Evolutionary conservation across 2,329 filamentous ascomycete genomes (phyloP), one percentile per base, ranked within the genome.

Genomic region (Microascus cirrosus): DNA sequence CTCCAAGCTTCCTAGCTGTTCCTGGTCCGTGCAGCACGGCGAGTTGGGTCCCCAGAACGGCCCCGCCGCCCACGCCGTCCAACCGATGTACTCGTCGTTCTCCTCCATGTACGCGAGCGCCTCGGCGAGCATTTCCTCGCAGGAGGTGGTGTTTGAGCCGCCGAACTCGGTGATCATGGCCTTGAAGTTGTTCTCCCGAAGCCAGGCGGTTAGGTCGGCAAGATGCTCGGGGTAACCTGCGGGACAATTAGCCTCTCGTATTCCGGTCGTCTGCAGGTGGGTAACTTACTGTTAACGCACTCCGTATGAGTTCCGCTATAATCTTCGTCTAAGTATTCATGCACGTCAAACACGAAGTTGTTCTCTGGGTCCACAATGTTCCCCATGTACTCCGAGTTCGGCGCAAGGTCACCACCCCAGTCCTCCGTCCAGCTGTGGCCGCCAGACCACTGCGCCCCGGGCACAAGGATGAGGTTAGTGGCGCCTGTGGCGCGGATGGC

Each of bases 401-500:
- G 45, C 7, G 34, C 42, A 2, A 57, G 55, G 12, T 57, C 55
- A 12, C 55, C 55, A 1, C 55, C 55, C 55, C 55, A 57, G 48
- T 53, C 50, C 42, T 67, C 69, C 56, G 69, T 66, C 70, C 71
- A 74, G 45, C 65, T 65, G 73, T 77, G 80, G 5, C 79, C 79
- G 22, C 79, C 79, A 0, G 73, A 71, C 67, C 71, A 82, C 25
- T 74, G 71, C 71, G 81, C 82, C 59, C 79, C 79, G 65, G 81
- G 77, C 50, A 77, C 77, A 51, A 81, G 79, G 66, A 82, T 81
- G 70, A 80, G 77, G 15, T 68, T 68, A 28, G 22, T 57, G 10
- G 83, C 83, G 8, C 82, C 82, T 7, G 80, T 75, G 11, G 70
- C 76, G 53, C 83, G 81, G 68, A 86, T 84, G 62, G 75, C 80